Conservation (phyloP, 2,329 filamentous ascomycete species). For the Fusarium euwallaceae region DNA sequence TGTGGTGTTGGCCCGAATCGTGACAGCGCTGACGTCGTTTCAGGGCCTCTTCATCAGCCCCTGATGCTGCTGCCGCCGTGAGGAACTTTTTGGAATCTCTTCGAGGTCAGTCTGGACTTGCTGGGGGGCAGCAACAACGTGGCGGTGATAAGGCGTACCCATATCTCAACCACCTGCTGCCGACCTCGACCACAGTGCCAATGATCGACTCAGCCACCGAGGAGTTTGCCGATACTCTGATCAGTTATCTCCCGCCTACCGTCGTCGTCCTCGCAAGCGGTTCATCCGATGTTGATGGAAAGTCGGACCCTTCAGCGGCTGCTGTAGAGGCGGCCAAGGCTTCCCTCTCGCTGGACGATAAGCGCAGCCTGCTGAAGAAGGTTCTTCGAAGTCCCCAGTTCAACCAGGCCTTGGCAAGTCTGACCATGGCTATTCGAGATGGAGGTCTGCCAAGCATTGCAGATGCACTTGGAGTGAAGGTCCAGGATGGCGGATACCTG, state of each 20-base stretch:
- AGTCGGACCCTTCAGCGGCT: constrained; percentile 76
- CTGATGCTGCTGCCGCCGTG: constrained; percentile 82
- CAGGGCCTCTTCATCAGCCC: constrained; percentile 71
- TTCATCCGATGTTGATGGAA: constrained; percentile 65
- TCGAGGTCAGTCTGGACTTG: constrained; percentile 64
- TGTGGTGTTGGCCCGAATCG: constrained; percentile 37
- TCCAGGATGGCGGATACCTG: constrained; percentile 88
- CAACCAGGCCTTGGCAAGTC: constrained; percentile 83
- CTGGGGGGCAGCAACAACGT: constrained; percentile 53
- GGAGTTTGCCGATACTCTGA: constrained; percentile 78
- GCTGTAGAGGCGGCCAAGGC: constrained; percentile 80
- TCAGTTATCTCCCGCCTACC: constrained; percentile 82
- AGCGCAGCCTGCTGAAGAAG: constrained; percentile 82
- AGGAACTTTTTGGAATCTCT: constrained; percentile 91
- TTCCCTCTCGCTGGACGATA: constrained; percentile 79
- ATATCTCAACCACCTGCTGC: constrained; percentile 86
- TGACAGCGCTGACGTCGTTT: constrained; percentile 59
- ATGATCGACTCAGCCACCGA: constrained; percentile 76
- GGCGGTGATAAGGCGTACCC: constrained; percentile 76
- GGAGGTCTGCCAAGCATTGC: constrained; percentile 91
- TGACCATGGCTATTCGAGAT: constrained; percentile 90
- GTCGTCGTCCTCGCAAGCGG: constrained; percentile 83
- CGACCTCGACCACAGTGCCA: constrained; percentile 81
- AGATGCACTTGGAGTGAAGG: constrained; percentile 83
- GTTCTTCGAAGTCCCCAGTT: constrained; percentile 93